A percentile compares a stretch with the other conserved stretches of the same genome.
phyloP scores from a whole-genome alignment of 2,329 filamentous ascomycete species.

The Talaromyces sp. region DNA sequence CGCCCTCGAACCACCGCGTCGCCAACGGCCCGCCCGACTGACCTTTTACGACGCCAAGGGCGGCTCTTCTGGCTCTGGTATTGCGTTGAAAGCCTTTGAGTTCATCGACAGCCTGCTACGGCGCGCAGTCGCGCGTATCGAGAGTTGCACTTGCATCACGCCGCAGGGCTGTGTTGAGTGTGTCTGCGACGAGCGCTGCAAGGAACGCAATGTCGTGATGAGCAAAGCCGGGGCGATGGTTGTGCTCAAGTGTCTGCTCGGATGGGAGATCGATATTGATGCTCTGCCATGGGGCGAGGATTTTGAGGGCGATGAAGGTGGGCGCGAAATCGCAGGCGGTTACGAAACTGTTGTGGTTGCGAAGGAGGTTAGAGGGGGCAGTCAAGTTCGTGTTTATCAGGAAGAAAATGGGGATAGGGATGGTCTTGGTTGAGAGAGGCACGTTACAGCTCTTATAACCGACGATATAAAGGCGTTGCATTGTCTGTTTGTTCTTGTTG shows the following conservation, averaged over 20 bases:
- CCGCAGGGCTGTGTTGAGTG: constrained; percentile 80
- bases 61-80: constrained; percentile 73
- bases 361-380: constrained; percentile 50
- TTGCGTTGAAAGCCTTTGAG: constrained; percentile 89
- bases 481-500: no score
- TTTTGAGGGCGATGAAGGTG: constrained; percentile 60
- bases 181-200: constrained; percentile 77
- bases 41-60: constrained; percentile 97
- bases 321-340: constrained; percentile 55
- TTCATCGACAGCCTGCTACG: constrained; percentile 73
- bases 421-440: not conserved
- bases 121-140: constrained; percentile 70
- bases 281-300: constrained; percentile 81
- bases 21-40: constrained; percentile 79
- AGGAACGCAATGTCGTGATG: constrained; percentile 84
- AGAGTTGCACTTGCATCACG: constrained; percentile 63
- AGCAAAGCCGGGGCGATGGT: constrained; percentile 83
- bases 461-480: no score
- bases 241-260: constrained; percentile 69
- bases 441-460: not conserved
- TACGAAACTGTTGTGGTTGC: constrained; percentile 80
- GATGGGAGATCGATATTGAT: constrained; percentile 70
- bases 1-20: constrained; percentile 28
- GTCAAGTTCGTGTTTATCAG: not conserved
- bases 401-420: not conserved